A percentile compares a stretch with the other conserved stretches of the same genome.
Evolutionary conservation across 441 rosid genomes (phyloP).

Genomic region (Melastoma candidum): DNA sequence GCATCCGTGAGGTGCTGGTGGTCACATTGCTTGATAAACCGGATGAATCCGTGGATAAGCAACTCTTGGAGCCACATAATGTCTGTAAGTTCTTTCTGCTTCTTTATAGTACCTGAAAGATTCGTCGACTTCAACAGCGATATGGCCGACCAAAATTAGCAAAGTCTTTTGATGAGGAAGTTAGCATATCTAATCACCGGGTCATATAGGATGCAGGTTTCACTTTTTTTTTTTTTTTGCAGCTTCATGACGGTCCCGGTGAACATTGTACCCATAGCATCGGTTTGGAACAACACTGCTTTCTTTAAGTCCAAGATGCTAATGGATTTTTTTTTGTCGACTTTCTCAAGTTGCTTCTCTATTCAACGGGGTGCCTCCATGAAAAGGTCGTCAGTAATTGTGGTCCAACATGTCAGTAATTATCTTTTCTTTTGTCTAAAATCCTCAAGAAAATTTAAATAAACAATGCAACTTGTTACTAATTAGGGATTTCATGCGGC

Average conservation of each 20-base stretch:
- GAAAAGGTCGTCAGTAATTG: too few species aligned
- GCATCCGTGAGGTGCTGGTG: constrained; percentile 34
- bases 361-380: background rate
- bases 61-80: constrained; percentile 89
- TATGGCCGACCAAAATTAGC: background rate
- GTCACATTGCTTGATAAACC: constrained; percentile 94
- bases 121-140: background rate
- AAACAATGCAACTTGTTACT: too few species aligned
- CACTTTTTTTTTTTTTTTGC: constrained; percentile 17
- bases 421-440: too few species aligned
- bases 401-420: too few species aligned
- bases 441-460: too few species aligned
- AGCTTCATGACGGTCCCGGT: constrained; percentile 84
- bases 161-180: too few species aligned
- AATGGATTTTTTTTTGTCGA: background rate
- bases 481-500: too few species aligned
- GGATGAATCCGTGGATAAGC: constrained; percentile 87
- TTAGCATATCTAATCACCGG: too few species aligned
- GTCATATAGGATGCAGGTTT: constrained; percentile 5
- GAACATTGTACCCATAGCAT: constrained; percentile 32
- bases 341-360: background rate
- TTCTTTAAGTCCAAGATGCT: constrained; percentile 13
- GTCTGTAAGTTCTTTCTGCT: constrained; percentile 56
- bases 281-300: too few species aligned
- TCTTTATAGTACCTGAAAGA: constrained; percentile 1